Conservation (phyloP, 768 basidiomycete species). For the Lactarius hengduanensis region DNA sequence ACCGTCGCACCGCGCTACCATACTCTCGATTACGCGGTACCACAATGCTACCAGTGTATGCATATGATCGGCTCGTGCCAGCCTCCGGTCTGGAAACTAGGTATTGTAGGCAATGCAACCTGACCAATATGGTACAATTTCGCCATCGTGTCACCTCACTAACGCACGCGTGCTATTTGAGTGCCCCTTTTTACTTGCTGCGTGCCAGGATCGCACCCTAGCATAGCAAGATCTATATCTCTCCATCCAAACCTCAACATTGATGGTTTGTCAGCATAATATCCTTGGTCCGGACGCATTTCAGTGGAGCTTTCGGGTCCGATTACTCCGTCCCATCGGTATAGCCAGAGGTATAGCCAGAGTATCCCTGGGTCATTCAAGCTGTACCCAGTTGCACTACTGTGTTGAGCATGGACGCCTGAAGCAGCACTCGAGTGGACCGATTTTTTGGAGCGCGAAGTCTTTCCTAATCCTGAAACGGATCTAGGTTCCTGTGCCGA, state of each 20-base stretch:
- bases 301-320: not conserved
- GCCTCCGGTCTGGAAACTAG: not conserved
- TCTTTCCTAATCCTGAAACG: not conserved
- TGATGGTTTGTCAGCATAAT: conserved; percentile 5
- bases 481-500: not conserved
- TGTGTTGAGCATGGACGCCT: not conserved
- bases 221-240: conserved; percentile 1
- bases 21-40: not conserved
- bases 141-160: not conserved
- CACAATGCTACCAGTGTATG: not conserved
- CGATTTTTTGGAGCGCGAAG: not conserved
- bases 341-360: not conserved
- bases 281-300: not conserved
- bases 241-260: not conserved
- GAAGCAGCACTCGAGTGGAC: not conserved
- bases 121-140: not conserved
- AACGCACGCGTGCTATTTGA: not conserved
- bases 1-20: not conserved
- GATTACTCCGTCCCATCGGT: not conserved
- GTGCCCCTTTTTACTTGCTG: not conserved
- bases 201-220: not conserved
- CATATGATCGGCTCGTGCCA: not conserved
- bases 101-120: no score
- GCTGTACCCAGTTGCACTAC: not conserved
- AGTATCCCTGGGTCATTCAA: not conserved